These are phyloP conservation scores for Oropetium thomaeum DNA, from an alignment of 176 grass and related monocot species.

Conservation along the genomic window DNA sequence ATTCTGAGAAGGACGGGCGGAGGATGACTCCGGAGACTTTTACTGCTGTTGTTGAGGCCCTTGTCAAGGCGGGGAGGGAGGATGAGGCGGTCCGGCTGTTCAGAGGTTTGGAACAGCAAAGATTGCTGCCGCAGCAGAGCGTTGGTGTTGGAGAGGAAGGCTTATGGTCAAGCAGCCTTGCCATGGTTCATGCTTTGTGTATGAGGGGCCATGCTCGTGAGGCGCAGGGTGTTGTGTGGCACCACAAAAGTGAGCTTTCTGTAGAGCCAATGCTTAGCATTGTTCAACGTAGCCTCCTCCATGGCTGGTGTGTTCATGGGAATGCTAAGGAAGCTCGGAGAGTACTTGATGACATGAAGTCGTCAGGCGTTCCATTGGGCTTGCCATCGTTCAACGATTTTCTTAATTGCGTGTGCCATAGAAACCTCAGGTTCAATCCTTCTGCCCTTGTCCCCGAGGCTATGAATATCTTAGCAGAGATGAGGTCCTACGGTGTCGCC, in stretches of 20 bases:
- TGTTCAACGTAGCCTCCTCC: slow-evolving; percentile 49
- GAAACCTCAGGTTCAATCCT: slow-evolving; percentile 70
- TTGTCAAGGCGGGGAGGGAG: slow-evolving; percentile 49
- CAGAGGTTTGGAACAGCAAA: slow-evolving; percentile 40
- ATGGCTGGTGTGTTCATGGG: slow-evolving; percentile 64
- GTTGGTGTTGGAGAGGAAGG: slow-evolving; percentile 7
- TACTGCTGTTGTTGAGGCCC: slow-evolving; percentile 38
- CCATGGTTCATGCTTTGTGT: slow-evolving; percentile 56
- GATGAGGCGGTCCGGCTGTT: slow-evolving; percentile 53
- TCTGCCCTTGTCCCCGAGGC: slow-evolving; percentile 64
- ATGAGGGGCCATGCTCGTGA: slow-evolving; percentile 52
- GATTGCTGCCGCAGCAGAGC: slow-evolving; percentile 23
- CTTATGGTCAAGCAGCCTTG: slow-evolving; percentile 39
- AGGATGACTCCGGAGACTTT: slow-evolving; percentile 52
- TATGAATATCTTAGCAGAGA: slow-evolving; percentile 53
- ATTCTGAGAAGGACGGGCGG: slow-evolving; percentile 35
- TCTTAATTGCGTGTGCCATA: slow-evolving; percentile 54
- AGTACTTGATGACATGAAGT: slow-evolving; percentile 55
- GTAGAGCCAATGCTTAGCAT: slow-evolving; percentile 32
- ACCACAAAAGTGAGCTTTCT: slow-evolving; percentile 52
- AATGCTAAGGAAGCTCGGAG: slow-evolving; percentile 53
- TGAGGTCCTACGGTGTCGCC: slow-evolving; percentile 40
- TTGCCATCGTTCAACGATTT: slow-evolving; percentile 57
- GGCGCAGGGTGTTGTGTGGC: slow-evolving; percentile 50
- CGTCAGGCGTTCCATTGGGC: slow-evolving; percentile 25